Evolutionary conservation across 2,329 filamentous ascomycete genomes (phyloP).

Genomic region (Arthrinium phaeospermum): DNA sequence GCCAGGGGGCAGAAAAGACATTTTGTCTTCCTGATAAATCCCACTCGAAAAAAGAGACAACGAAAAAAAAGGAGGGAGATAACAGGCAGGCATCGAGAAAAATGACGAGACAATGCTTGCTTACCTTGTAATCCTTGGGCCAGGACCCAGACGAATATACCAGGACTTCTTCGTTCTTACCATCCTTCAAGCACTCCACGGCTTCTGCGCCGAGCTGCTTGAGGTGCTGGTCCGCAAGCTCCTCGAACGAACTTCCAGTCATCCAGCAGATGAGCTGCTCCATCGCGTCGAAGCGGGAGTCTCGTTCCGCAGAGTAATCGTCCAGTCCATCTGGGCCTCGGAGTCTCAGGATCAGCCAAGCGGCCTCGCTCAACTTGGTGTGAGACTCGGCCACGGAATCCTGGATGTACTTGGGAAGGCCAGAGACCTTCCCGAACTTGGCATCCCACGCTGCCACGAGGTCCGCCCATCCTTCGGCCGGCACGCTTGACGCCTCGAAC

Average conservation of each 20-base stretch:
- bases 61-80: neutral
- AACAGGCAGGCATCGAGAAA: neutral
- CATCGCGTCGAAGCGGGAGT: neutral
- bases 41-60: neutral
- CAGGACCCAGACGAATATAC: neutral
- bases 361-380: slow-evolving; percentile 1
- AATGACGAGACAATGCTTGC: neutral
- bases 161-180: neutral
- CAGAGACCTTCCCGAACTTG: neutral
- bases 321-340: neutral
- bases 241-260: neutral
- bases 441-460: neutral
- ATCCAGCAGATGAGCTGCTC: neutral
- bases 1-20: neutral
- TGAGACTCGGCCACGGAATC: neutral
- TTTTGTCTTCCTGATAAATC: neutral
- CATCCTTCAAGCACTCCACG: neutral
- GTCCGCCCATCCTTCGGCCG: neutral
- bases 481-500: neutral
- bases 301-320: neutral
- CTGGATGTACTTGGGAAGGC: neutral
- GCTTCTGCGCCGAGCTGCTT: neutral
- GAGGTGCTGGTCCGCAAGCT: neutral
- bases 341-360: neutral
- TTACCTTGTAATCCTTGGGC: neutral